Conservation (phyloP, 2,329 filamentous ascomycete genomes). For the Fusarium liriodendri region DNA sequence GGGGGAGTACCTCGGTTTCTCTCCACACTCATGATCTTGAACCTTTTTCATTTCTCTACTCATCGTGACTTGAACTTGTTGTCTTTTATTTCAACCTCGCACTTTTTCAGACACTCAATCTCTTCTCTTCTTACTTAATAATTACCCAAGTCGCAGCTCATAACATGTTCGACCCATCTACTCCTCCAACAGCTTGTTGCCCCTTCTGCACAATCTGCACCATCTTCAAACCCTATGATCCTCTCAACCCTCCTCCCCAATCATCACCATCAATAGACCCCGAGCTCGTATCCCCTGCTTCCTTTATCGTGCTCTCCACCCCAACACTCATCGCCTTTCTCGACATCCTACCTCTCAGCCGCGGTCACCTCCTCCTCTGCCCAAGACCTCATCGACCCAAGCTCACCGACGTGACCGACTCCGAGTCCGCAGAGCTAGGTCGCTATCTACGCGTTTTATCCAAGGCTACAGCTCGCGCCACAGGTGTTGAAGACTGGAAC, state of each 20-base stretch:
- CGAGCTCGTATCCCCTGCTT: slow-evolving; percentile 54
- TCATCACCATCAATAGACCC: slow-evolving; percentile 46
- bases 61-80: background rate
- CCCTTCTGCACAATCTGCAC: slow-evolving; percentile 72
- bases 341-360: slow-evolving; percentile 89
- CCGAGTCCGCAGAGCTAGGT: slow-evolving; percentile 76
- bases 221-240: slow-evolving; percentile 61
- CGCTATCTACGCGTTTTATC: slow-evolving; percentile 77
- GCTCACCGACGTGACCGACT: slow-evolving; percentile 74
- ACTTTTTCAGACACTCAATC: background rate
- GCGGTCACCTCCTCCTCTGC: slow-evolving; percentile 85
- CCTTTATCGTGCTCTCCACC: slow-evolving; percentile 81
- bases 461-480: slow-evolving; percentile 74
- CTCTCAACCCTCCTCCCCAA: slow-evolving; percentile 54
- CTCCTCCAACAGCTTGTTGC: slow-evolving; percentile 56
- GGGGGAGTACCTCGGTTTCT: slow-evolving; percentile 29
- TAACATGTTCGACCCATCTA: slow-evolving; percentile 51
- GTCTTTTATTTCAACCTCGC: background rate
- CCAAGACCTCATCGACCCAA: slow-evolving; percentile 83
- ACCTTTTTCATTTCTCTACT: background rate
- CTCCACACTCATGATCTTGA: slow-evolving; percentile 21
- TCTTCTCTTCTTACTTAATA: background rate
- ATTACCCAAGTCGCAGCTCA: background rate
- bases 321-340: slow-evolving; percentile 85
- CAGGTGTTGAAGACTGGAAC: slow-evolving; percentile 88